These are phyloP conservation scores for Ophiosphaerella narmari DNA, from an alignment of 2,329 filamentous ascomycete genomes.

Conservation along the genomic window DNA sequence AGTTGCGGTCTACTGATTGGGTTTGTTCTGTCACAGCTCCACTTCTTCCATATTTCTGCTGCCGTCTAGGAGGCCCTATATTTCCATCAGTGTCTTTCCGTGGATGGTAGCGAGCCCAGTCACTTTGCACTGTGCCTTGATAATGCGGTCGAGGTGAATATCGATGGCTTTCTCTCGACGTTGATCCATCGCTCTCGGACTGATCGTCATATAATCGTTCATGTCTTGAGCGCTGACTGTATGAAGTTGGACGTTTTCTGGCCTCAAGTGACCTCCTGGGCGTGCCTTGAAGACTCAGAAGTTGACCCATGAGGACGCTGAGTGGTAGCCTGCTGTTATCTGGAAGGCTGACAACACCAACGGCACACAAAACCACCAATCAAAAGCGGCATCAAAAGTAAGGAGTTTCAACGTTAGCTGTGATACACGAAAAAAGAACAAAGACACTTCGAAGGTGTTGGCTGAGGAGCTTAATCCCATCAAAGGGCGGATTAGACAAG, in stretches of 20 bases:
- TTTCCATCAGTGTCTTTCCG: neutral
- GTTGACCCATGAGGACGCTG: conserved; percentile 12
- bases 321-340: neutral
- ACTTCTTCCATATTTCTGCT: neutral
- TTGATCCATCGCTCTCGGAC: neutral
- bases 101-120: neutral
- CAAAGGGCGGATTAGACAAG: conserved; percentile 3
- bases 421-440: neutral
- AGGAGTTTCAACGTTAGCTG: neutral
- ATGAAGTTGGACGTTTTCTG: neutral
- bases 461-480: neutral
- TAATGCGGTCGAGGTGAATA: neutral
- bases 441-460: neutral
- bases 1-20: neutral
- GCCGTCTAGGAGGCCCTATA: neutral
- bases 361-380: too few species aligned
- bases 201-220: neutral
- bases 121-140: neutral
- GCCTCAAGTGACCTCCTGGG: neutral
- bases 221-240: neutral
- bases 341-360: neutral
- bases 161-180: neutral
- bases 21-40: neutral
- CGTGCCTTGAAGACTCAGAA: conserved; percentile 3
- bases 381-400: too few species aligned